Evolutionary conservation across 768 basidiomycete genomes (phyloP).

Genomic region (Mycena polygramma): DNA sequence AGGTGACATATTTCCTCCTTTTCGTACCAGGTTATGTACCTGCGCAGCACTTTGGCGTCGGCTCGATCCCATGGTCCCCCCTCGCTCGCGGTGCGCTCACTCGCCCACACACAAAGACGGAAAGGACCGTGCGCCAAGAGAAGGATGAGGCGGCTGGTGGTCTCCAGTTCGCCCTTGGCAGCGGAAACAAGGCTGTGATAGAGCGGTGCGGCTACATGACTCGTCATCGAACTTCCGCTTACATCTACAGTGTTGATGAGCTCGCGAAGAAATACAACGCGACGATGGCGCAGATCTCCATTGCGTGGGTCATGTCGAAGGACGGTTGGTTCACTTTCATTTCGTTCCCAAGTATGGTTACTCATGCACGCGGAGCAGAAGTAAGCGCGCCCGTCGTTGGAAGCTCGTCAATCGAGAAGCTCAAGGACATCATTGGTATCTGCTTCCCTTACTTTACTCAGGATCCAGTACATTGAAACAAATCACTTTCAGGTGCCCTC

Average conservation of each 20-base stretch:
- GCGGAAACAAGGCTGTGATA: neutral
- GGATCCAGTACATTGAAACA: neutral
- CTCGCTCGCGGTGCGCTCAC: neutral
- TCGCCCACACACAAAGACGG: neutral
- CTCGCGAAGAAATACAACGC: neutral
- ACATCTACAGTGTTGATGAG: neutral
- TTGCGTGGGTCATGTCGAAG: neutral
- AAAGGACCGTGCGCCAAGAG: neutral
- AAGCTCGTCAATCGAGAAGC: constrained; percentile 4
- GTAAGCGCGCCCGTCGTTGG: constrained; percentile 12
- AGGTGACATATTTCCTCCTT: neutral
- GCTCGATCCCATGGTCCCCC: neutral
- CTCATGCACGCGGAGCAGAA: neutral
- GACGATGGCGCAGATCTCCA: neutral
- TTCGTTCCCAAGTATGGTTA: neutral
- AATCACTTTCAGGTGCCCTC: constrained; percentile 1
- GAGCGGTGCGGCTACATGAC: no score
- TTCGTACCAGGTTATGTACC: no score
- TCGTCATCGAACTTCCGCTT: neutral
- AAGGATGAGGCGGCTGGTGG: neutral
- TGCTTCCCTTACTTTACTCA: neutral
- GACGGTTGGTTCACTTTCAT: neutral
- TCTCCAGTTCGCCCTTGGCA: neutral
- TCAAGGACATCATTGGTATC: constrained; percentile 13
- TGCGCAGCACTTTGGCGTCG: neutral